These are phyloP conservation scores for Moricandia moricandioides DNA, from an alignment of 345 rosid species.

Conservation along the genomic window DNA sequence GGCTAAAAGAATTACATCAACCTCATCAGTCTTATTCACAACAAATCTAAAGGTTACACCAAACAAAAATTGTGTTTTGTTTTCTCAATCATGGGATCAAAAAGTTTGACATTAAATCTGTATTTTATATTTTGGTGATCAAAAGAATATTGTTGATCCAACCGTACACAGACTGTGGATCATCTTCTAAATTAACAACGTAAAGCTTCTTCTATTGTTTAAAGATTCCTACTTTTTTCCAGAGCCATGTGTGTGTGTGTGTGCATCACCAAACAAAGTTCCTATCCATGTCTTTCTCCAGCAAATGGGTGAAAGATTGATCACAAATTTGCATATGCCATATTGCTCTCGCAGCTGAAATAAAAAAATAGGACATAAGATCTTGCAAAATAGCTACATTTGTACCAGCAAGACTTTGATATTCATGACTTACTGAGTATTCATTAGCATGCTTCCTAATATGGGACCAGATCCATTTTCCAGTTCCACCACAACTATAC, in stretches of 20 bases:
- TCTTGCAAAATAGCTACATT: not conserved
- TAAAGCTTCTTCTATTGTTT: not conserved
- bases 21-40: not conserved
- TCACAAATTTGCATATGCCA: not conserved
- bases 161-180: not conserved
- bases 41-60: not conserved
- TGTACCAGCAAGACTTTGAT: not conserved
- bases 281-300: not conserved
- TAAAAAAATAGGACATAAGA: not conserved
- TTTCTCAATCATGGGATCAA: conserved; percentile 1
- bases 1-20: too few species aligned
- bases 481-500: conserved; percentile 26
- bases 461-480: conserved; percentile 3
- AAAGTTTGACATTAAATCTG: not conserved
- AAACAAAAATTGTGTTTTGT: not conserved
- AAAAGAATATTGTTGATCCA: not conserved
- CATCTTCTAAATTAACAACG: not conserved
- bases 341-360: conserved; percentile 6
- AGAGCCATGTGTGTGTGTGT: not conserved
- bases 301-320: not conserved
- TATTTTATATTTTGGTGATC: not conserved
- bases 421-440: conserved; percentile 10
- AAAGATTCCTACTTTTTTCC: not conserved
- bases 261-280: not conserved
- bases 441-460: conserved; percentile 20